Base-by-base conservation (phyloP, 2,329 filamentous ascomycete genomes). In the Stachybotrys echinatus region DNA sequence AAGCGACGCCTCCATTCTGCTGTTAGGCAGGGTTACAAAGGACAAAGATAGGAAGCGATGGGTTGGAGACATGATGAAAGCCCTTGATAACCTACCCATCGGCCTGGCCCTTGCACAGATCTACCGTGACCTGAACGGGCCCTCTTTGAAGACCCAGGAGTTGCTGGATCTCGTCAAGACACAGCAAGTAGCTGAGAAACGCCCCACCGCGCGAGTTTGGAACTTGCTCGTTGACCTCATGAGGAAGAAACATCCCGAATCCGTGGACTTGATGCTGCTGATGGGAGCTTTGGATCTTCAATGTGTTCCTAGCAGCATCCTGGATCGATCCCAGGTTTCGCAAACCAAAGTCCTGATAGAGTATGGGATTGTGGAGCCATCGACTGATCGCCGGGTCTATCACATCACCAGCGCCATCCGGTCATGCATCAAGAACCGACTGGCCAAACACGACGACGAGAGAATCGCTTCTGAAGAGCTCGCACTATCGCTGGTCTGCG, bases 1-100 rank as follows among this genome's bases (percentile, higher is more conserved):
- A 3, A 23, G 42, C 2, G 48, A 52, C 44, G 51, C 51, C 14
- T 50, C 42, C 10, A 20, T 22, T n/a, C 47, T 52, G 5, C 23
- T 52, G 12, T 23, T 50, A 14, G 51, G 51, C 2, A 52, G 5
- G 12, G 4, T 21, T 12, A 48, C 45, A 3, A 42, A 23, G 17
- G 23, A 52, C 17, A 12, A 12, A 4, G 38, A 40, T 22, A 40
- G 39, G 22, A 50, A 27, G 40, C 40, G 48, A 8, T 48, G 45
- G 40, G 22, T 45, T 4, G 10, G 7, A 48, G n/a, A 21, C 17
- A 17, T 52, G 20, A 31, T 48, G 5, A 23, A 18, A 8, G 21
- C 6, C 4, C 42, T 52, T 4, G 8, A 42, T 1, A 40, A 39
- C n/a, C 45, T 37, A 17, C 21, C 48, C 5, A 48, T 45, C 3